A percentile compares a stretch with the other conserved stretches of the same genome.
phyloP scores from a whole-genome alignment of 2,329 filamentous ascomycete species.

The Septoria linicola region DNA sequence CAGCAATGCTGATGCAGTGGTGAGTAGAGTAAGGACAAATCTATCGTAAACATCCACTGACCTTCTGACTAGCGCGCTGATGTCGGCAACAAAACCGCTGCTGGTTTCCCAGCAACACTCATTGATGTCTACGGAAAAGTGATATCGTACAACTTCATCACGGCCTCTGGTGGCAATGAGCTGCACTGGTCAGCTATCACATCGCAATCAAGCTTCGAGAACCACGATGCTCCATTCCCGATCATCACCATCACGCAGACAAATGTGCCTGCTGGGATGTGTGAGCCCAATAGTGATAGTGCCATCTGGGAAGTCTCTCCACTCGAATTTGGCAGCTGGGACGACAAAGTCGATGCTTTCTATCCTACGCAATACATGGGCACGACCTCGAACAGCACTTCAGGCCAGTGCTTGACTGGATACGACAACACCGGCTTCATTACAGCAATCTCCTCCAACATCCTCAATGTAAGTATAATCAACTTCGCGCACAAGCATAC shows the following conservation, averaged over 20 bases:
- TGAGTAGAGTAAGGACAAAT: background rate
- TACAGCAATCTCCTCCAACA: constrained; percentile 19
- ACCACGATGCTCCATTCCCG: constrained; percentile 17
- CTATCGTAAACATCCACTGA: background rate
- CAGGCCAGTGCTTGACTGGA: constrained; percentile 11
- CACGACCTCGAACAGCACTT: background rate
- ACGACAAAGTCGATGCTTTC: constrained; percentile 17
- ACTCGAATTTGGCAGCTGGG: constrained; percentile 19
- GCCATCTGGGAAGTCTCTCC: constrained; percentile 22
- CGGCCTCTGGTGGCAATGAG: constrained; percentile 5
- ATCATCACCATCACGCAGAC: constrained; percentile 21
- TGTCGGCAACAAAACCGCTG: constrained; percentile 18
- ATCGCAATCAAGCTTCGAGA: constrained; percentile 14
- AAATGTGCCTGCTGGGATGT: constrained; percentile 13
- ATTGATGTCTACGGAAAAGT: constrained; percentile 18
- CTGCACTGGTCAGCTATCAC: constrained; percentile 12
- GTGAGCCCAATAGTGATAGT: constrained; percentile 4
- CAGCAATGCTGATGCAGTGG: constrained; percentile 6
- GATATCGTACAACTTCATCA: constrained; percentile 18
- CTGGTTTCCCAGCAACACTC: constrained; percentile 16
- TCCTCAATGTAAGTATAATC: constrained; percentile 5
- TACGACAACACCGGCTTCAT: constrained; percentile 23
- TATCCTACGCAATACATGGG: constrained; percentile 21
- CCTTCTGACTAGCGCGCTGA: constrained; percentile 7
- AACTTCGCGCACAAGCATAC: background rate